A percentile compares a stretch with the other conserved stretches of the same genome.
Evolutionary conservation across 495 filamentous ascomycete genomes (phyloP).

Genomic region (Glonium stellatum): DNA sequence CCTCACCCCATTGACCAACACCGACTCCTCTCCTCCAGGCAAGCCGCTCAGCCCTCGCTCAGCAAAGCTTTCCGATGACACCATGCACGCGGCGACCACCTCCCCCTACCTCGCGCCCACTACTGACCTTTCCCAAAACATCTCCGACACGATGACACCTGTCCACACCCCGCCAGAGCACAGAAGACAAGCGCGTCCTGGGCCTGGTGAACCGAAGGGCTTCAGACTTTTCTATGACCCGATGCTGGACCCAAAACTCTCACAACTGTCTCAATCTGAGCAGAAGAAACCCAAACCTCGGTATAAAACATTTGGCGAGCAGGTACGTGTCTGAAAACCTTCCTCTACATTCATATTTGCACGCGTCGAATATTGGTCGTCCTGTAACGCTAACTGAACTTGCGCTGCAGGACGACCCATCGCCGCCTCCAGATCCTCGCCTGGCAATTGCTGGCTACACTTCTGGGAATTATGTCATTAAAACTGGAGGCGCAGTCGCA

Average conservation of each 20-base stretch:
- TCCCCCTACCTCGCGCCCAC: slow-evolving; percentile 18
- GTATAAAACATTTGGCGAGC: slow-evolving; percentile 62
- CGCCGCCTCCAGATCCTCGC: slow-evolving; percentile 68
- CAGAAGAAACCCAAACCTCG: slow-evolving; percentile 37
- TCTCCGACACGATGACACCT: slow-evolving; percentile 41
- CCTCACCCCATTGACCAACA: slow-evolving; percentile 69
- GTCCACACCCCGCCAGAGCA: slow-evolving; percentile 45
- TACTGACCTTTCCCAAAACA: slow-evolving; percentile 18
- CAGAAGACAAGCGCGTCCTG: slow-evolving; percentile 55
- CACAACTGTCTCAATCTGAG: slow-evolving; percentile 60
- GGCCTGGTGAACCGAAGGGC: slow-evolving; percentile 56
- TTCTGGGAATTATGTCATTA: slow-evolving; percentile 29
- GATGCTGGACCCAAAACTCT: slow-evolving; percentile 54
- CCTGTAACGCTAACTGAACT: slow-evolving; percentile 33
- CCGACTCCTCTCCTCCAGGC: slow-evolving; percentile 65
- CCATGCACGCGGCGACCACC: slow-evolving; percentile 22
- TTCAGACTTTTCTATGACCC: slow-evolving; percentile 70
- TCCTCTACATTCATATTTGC: slow-evolving; percentile 5
- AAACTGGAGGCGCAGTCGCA: slow-evolving; percentile 43
- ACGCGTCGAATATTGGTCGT: slow-evolving; percentile 22
- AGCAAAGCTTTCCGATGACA: slow-evolving; percentile 34
- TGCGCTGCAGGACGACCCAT: slow-evolving; percentile 54
- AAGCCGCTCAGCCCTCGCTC: slow-evolving; percentile 49
- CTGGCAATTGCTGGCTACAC: slow-evolving; percentile 57
- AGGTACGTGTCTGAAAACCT: slow-evolving; percentile 21